Conservation (phyloP, 2,329 filamentous ascomycete species). For the Monascus ruber region DNA sequence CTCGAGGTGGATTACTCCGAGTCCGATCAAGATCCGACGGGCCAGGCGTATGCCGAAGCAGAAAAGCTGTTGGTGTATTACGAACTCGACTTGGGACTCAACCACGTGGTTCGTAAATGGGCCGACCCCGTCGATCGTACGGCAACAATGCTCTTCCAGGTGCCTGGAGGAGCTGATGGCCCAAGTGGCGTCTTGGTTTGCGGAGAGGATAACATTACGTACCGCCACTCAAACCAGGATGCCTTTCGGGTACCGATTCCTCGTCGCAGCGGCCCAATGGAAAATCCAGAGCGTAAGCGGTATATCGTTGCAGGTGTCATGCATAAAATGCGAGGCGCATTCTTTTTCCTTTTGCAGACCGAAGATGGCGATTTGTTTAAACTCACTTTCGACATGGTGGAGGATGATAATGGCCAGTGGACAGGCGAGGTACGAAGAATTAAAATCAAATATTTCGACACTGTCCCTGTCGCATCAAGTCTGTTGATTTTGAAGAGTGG, state of each 20-base stretch:
- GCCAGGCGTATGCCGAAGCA: slow-evolving; percentile 65
- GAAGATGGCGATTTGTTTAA: slow-evolving; percentile 99
- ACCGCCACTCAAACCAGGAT: slow-evolving; percentile 91
- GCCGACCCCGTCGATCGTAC: slow-evolving; percentile 84
- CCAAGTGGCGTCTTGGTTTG: slow-evolving; percentile 94
- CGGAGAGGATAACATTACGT: slow-evolving; percentile 87
- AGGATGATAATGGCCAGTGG: slow-evolving; percentile 63
- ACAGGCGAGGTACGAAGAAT: slow-evolving; percentile 72
- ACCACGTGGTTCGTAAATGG: slow-evolving; percentile 96
- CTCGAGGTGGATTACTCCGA: slow-evolving; percentile 90
- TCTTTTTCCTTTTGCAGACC: slow-evolving; percentile 92
- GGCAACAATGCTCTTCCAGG: slow-evolving; percentile 82
- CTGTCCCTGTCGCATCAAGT: slow-evolving; percentile 74
- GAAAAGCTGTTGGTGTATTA: slow-evolving; percentile 95
- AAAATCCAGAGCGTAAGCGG: slow-evolving; percentile 84
- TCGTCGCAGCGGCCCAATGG: slow-evolving; percentile 71
- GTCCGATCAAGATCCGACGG: slow-evolving; percentile 79
- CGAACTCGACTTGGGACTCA: slow-evolving; percentile 89
- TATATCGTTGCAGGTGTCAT: slow-evolving; percentile 85
- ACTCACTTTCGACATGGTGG: slow-evolving; percentile 80
- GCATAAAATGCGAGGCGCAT: slow-evolving; percentile 91
- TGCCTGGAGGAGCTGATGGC: slow-evolving; percentile 85
- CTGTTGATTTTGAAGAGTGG: slow-evolving; percentile 92
- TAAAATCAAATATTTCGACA: slow-evolving; percentile 97
- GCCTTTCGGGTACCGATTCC: slow-evolving; percentile 83